phyloP scores from a whole-genome alignment of 768 basidiomycete genomes.

The Termitomyces titanicus region DNA sequence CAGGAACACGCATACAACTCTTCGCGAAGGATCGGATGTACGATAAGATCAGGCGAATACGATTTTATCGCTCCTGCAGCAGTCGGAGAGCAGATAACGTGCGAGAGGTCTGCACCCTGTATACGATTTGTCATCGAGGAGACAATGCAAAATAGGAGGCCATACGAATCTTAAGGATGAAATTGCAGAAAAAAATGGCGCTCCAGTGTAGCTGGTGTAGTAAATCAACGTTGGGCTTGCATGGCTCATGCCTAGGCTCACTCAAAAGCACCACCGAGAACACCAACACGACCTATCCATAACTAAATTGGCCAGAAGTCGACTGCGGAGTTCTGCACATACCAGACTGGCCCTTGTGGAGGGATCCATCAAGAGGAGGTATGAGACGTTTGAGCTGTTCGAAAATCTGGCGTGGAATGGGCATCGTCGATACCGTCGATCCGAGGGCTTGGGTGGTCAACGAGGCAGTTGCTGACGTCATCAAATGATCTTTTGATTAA shows the following conservation, averaged over 20 bases:
- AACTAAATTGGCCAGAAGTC: neutral
- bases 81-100: constrained; percentile 94
- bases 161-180: constrained; percentile 82
- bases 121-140: neutral
- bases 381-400: constrained; percentile 80
- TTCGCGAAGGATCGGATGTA: constrained; percentile 85
- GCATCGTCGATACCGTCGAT: constrained; percentile 39
- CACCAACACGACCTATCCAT: constrained; percentile 75
- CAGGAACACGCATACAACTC: constrained; percentile 43
- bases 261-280: constrained; percentile 93
- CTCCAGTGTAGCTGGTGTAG: constrained; percentile 81
- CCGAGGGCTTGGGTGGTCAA: too few relatives aligned
- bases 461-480: neutral
- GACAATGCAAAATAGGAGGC: constrained; percentile 7
- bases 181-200: constrained; percentile 94
- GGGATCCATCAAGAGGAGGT: constrained; percentile 81
- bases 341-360: constrained; percentile 97
- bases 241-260: constrained; percentile 34
- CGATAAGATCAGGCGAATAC: constrained; percentile 95
- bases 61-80: constrained; percentile 94
- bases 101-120: constrained; percentile 90
- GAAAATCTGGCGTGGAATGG: constrained; percentile 55
- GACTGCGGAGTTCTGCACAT: constrained; percentile 15
- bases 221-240: neutral
- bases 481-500: too few relatives aligned